A percentile compares a stretch with the other conserved stretches of the same genome.
phyloP scores from a whole-genome alignment of 768 basidiomycete genomes.

The Trametes cinnabarina region DNA sequence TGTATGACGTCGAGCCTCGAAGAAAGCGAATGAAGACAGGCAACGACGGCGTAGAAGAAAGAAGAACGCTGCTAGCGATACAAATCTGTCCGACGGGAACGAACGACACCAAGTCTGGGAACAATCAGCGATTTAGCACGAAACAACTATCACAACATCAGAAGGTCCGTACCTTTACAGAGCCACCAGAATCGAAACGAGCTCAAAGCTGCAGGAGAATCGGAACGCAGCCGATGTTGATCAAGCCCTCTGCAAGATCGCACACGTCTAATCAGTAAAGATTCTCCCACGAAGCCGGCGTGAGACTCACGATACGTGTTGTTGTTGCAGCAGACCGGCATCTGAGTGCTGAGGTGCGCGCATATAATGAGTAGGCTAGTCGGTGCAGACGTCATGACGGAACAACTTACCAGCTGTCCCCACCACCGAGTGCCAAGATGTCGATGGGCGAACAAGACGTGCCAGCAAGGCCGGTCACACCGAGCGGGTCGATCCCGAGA shows the following conservation, averaged over 20 bases:
- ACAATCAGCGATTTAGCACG: neutral
- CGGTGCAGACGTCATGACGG: neutral
- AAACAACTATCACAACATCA: neutral
- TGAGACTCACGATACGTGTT: constrained; percentile 24
- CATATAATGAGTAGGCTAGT: neutral
- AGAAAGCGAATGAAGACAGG: constrained; percentile 10
- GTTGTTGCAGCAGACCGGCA: constrained; percentile 30
- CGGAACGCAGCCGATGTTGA: constrained; percentile 28
- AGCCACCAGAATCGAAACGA: neutral
- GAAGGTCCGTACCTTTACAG: neutral
- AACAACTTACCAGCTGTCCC: constrained; percentile 23
- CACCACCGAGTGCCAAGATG: constrained; percentile 19
- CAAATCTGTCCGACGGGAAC: neutral
- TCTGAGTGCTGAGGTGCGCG: constrained; percentile 8
- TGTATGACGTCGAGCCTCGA: constrained; percentile 2
- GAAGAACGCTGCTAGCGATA: constrained; percentile 4
- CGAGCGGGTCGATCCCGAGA: constrained; percentile 14
- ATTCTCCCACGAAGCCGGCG: too few species aligned
- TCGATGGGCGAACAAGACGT: constrained; percentile 19
- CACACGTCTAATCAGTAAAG: neutral
- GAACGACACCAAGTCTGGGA: neutral
- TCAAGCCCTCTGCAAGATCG: constrained; percentile 21
- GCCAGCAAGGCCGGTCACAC: constrained; percentile 20
- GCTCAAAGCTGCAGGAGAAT: constrained; percentile 20
- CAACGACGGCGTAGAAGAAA: neutral